These are phyloP conservation scores for Zea mays DNA, from an alignment of 176 grass and related monocot species.

Conservation along the genomic window Zm-B73-REFERENCE-NAM-5.0 NC_050096.1:295804001-295804500, in stretches of 20 bases:
- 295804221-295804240: neutral
- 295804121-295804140: neutral
- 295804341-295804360: conserved; percentile 20
- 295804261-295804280: neutral
- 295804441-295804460: conserved; percentile 3
- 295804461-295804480: neutral
- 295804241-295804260: neutral
- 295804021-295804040: too few relatives aligned
- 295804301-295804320: neutral
- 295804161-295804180: neutral
- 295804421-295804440: neutral
- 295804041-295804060: neutral
- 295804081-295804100: neutral
- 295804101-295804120: neutral
- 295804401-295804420: neutral
- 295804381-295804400: neutral
- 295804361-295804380: neutral
- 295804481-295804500: neutral
- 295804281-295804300: neutral
- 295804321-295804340: neutral
- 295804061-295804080: neutral
- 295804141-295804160: neutral
- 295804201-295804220: neutral
- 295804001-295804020: too few relatives aligned
- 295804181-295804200: neutral